Percentiles rank a stretch among this genome's conserved stretches.
These are phyloP conservation scores for Blastobotrys raffinosifermentans DNA, from an alignment of 1,139 yeast species.

Conservation along the genomic window DNA sequence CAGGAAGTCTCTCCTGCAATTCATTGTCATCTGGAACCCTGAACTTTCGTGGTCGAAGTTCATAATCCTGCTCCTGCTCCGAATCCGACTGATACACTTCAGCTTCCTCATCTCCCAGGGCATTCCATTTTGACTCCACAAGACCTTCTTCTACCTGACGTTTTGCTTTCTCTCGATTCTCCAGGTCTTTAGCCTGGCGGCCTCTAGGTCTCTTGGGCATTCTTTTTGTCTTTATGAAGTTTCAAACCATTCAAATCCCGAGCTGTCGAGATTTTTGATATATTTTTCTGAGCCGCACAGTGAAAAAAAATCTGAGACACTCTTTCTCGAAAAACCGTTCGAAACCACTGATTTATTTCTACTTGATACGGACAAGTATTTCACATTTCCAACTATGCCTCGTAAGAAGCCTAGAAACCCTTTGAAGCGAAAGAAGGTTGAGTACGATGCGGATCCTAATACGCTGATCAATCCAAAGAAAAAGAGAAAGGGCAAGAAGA, in stretches of 20 bases:
- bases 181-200: slow-evolving; percentile 19
- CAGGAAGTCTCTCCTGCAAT: slow-evolving; percentile 72
- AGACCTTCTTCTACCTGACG: slow-evolving; percentile 19
- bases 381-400: slow-evolving; percentile 19
- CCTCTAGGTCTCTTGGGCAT: slow-evolving; percentile 31
- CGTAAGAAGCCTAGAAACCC: slow-evolving; percentile 26
- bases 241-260: too few relatives aligned
- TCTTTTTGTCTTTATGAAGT: slow-evolving; percentile 1
- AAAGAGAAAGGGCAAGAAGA: slow-evolving; percentile 11
- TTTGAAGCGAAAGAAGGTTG: slow-evolving; percentile 22
- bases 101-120: slow-evolving; percentile 19
- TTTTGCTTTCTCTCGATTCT: slow-evolving; percentile 22
- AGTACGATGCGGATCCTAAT: slow-evolving; percentile 23
- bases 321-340: neutral
- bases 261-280: neutral
- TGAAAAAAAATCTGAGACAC: slow-evolving; percentile 10
- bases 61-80: slow-evolving; percentile 32
- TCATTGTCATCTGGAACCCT: slow-evolving; percentile 35
- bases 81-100: slow-evolving; percentile 31
- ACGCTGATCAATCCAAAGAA: slow-evolving; percentile 16
- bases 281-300: neutral
- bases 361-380: neutral
- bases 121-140: slow-evolving; percentile 19
- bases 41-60: slow-evolving; percentile 28
- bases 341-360: neutral